Percentiles rank a stretch among this genome's conserved stretches.
Evolutionary conservation across 1,284 basidiomycete species (phyloP).

Genomic region (Cryptococcus sp.): DNA sequence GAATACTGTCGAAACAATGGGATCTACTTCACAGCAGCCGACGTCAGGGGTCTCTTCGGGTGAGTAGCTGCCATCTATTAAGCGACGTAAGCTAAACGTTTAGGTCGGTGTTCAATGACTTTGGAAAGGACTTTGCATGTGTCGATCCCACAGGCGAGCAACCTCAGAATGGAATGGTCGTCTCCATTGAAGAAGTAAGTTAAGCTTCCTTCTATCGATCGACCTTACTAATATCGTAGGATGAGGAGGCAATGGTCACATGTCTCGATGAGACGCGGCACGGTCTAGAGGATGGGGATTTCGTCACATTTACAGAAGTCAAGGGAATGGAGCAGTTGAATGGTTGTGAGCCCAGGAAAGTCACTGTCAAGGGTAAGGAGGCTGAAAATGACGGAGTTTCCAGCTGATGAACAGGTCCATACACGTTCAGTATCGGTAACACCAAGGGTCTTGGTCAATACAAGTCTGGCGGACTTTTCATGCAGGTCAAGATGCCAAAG

Average conservation of each 20-base stretch:
- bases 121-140: constrained; percentile 88
- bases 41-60: constrained; percentile 93
- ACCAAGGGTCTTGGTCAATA: constrained; percentile 75
- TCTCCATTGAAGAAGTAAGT: constrained; percentile 73
- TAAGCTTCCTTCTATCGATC: no score
- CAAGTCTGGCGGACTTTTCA: constrained; percentile 88
- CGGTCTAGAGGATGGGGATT: constrained; percentile 96
- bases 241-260: constrained; percentile 84
- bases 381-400: neutral
- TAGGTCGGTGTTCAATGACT: constrained; percentile 93
- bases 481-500: constrained; percentile 99
- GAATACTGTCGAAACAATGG: constrained; percentile 85
- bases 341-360: constrained; percentile 82
- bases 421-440: constrained; percentile 92
- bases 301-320: constrained; percentile 95
- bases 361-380: constrained; percentile 73
- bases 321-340: constrained; percentile 93
- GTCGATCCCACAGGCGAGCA: constrained; percentile 95
- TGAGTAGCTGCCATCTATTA: constrained; percentile 48
- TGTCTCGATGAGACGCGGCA: constrained; percentile 96
- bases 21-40: constrained; percentile 87
- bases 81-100: neutral
- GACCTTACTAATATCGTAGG: constrained; percentile 53
- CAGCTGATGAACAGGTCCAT: constrained; percentile 58
- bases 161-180: constrained; percentile 91